Evolutionary conservation across 2,329 filamentous ascomycete species (phyloP).

Genomic region (Coniochaeta sp.): DNA sequence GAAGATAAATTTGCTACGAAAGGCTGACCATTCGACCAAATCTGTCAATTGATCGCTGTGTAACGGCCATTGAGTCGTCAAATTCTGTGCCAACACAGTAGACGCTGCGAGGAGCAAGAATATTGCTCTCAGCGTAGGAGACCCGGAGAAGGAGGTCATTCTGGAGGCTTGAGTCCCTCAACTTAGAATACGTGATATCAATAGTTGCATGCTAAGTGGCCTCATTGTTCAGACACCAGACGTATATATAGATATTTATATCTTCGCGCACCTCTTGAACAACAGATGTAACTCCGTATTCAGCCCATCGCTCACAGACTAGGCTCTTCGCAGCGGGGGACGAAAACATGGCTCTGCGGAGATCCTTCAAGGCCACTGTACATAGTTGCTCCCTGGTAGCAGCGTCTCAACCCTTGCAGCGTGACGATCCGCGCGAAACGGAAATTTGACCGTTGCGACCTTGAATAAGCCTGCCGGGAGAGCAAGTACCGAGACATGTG

Average conservation of each 20-base stretch:
- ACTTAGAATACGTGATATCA: neutral
- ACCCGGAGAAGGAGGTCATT: neutral
- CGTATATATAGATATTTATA: neutral
- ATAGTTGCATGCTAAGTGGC: neutral
- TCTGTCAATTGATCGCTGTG: slow-evolving; percentile 11
- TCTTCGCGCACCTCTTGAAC: neutral
- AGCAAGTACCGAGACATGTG: neutral
- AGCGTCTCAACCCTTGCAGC: neutral
- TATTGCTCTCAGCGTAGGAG: neutral
- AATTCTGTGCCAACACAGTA: neutral
- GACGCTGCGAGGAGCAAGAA: neutral
- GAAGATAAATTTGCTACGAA: neutral
- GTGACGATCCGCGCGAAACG: neutral
- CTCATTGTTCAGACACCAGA: neutral
- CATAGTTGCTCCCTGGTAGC: neutral
- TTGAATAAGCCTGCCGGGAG: neutral
- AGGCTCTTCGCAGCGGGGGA: neutral
- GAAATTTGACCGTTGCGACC: neutral
- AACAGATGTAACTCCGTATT: neutral
- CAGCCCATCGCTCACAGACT: neutral
- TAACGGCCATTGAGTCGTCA: slow-evolving; percentile 10
- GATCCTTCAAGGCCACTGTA: neutral
- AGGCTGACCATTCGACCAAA: slow-evolving; percentile 11
- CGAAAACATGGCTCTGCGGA: neutral
- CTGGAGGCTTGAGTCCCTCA: neutral